Conservation (phyloP, 345 rosid genomes). For the Limnanthes douglasii region DNA sequence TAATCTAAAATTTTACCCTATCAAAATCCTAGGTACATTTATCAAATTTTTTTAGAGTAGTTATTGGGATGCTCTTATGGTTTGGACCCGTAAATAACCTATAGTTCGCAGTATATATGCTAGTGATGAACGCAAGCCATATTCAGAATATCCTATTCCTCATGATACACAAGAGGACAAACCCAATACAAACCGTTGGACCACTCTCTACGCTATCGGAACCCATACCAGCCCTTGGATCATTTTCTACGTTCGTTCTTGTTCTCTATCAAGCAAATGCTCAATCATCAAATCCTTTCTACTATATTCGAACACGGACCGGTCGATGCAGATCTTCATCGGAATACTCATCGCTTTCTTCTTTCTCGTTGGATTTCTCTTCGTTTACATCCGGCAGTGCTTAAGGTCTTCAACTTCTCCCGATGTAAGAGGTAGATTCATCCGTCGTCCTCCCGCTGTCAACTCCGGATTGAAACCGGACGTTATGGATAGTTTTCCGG, state of each 20-base stretch:
- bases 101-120: too few relatives aligned
- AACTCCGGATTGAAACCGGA: constrained; percentile 23
- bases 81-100: too few relatives aligned
- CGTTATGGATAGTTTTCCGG: constrained; percentile 26
- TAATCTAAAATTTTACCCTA: too few relatives aligned
- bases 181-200: too few relatives aligned
- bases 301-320: not conserved
- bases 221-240: not conserved
- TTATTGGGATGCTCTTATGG: too few relatives aligned
- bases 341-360: not conserved
- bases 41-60: too few relatives aligned
- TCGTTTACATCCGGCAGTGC: not conserved
- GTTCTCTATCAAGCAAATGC: not conserved
- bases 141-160: too few relatives aligned
- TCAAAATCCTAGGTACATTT: too few relatives aligned
- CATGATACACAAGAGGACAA: too few relatives aligned
- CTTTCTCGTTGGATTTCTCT: not conserved
- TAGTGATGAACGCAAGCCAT: too few relatives aligned
- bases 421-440: not conserved
- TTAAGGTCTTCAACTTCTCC: not conserved
- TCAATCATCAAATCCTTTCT: not conserved
- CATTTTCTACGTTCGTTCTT: not conserved
- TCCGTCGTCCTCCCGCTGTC: not conserved
- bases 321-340: not conserved
- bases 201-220: too few relatives aligned